Percentiles rank a stretch among this genome's conserved stretches.
These are phyloP conservation scores for Cytospora mali DNA, from an alignment of 2,329 filamentous ascomycete species.

Conservation along the genomic window DNA sequence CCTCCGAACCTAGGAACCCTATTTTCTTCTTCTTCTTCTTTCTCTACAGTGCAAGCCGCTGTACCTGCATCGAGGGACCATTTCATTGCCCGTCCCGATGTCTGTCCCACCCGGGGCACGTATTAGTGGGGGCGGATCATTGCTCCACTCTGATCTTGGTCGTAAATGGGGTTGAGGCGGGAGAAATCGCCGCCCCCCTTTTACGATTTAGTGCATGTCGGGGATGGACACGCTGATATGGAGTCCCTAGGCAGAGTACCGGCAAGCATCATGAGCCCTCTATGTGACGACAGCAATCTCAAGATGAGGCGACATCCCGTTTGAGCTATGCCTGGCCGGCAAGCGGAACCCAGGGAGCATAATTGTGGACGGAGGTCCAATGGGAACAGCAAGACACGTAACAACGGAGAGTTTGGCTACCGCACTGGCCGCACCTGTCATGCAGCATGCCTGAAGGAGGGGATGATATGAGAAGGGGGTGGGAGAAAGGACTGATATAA, in stretches of 20 bases:
- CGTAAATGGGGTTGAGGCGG: conserved; percentile 19
- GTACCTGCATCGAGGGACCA: neutral
- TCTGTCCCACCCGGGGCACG: neutral
- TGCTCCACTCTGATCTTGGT: conserved; percentile 5
- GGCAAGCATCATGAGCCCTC: neutral
- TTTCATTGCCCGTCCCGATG: neutral
- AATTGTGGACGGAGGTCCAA: neutral
- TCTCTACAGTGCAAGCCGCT: neutral
- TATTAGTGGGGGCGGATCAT: neutral
- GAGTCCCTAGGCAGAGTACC: neutral
- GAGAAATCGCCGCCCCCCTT: neutral
- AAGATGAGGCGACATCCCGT: neutral
- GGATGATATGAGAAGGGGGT: too few relatives aligned
- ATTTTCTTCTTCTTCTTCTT: too few relatives aligned
- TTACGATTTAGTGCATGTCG: neutral
- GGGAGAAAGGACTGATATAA: too few relatives aligned
- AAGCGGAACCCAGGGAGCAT: neutral
- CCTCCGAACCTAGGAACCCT: neutral
- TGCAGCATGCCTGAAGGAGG: too few relatives aligned
- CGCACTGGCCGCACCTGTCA: too few relatives aligned
- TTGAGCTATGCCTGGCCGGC: neutral
- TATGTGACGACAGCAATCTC: neutral
- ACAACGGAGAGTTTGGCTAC: too few relatives aligned
- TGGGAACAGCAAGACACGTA: too few relatives aligned
- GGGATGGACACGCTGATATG: neutral